These are phyloP conservation scores for Phytophthora ohioensis DNA, from an alignment of 352 stramenopile species.

Conservation along the genomic window DNA sequence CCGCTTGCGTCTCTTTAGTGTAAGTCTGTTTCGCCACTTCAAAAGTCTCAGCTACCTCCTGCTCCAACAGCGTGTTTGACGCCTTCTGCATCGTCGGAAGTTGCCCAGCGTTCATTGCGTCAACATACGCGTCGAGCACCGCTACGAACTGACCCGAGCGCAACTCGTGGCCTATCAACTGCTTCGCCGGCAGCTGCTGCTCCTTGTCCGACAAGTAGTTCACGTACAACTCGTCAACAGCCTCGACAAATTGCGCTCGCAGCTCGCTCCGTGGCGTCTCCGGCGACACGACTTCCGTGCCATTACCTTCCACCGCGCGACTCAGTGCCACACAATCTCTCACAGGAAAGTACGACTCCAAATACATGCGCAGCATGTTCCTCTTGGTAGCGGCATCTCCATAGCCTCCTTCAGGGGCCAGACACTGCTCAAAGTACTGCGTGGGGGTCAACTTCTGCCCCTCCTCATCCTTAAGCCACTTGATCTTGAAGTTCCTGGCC, in stretches of 20 bases:
- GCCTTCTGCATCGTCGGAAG: conserved; percentile 60
- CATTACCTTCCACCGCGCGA: conserved; percentile 54
- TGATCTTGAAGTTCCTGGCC: conserved; percentile 70
- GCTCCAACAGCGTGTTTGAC: conserved; percentile 51
- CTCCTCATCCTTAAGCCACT: conserved; percentile 60
- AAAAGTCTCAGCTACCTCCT: conserved; percentile 46
- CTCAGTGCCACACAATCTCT: conserved; percentile 59
- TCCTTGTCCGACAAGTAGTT: conserved; percentile 51
- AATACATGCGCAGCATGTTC: conserved; percentile 70
- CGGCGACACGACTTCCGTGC: conserved; percentile 12
- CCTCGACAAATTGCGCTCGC: conserved; percentile 63
- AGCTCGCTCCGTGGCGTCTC: conserved; percentile 42
- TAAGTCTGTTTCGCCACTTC: conserved; percentile 38
- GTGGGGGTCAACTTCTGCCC: conserved; percentile 55
- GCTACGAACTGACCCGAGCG: conserved; percentile 47
- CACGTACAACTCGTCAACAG: conserved; percentile 57
- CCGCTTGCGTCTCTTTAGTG: conserved; percentile 18
- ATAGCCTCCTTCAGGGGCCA: conserved; percentile 63
- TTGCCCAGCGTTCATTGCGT: conserved; percentile 47
- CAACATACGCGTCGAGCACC: conserved; percentile 56
- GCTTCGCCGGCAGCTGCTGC: conserved; percentile 51
- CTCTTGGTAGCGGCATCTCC: conserved; percentile 57
- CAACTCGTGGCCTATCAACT: conserved; percentile 51
- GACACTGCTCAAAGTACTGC: conserved; percentile 61
- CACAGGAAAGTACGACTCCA: conserved; percentile 55